phyloP scores from a whole-genome alignment of 345 rosid species.

The Citropsis articulata region DNA sequence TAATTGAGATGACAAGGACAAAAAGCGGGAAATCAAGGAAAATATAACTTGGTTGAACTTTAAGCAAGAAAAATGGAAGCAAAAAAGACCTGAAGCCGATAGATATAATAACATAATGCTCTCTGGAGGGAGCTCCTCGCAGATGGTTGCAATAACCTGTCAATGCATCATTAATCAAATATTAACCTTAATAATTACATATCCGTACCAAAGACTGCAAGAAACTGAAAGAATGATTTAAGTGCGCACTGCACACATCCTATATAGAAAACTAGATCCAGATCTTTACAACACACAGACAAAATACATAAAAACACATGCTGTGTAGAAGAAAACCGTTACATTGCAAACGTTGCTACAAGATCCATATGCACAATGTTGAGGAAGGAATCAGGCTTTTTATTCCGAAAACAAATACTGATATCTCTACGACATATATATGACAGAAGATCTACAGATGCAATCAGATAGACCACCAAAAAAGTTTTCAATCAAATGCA shows the following conservation, averaged over 20 bases:
- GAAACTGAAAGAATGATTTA: background rate
- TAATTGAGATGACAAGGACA: conserved; percentile 12
- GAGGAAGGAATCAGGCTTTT: background rate
- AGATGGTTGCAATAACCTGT: conserved; percentile 88
- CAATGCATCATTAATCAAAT: conserved; percentile 14
- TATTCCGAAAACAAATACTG: background rate
- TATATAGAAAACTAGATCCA: background rate
- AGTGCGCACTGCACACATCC: background rate
- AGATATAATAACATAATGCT: conserved; percentile 73
- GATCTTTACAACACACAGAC: background rate
- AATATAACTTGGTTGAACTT: conserved; percentile 6
- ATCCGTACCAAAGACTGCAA: background rate
- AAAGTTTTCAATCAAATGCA: background rate
- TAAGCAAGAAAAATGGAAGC: conserved; percentile 19
- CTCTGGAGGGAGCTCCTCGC: conserved; percentile 88
- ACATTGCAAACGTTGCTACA: background rate
- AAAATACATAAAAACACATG: background rate
- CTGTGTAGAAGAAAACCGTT: background rate
- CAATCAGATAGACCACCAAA: conserved; percentile 10
- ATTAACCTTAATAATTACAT: background rate
- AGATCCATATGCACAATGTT: background rate
- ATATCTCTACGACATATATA: background rate
- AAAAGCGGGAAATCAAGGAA: background rate
- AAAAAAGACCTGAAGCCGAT: conserved; percentile 72
- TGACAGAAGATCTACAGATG: background rate